phyloP scores from a whole-genome alignment of 352 stramenopile species.

The Plasmopara halstedii region DNA sequence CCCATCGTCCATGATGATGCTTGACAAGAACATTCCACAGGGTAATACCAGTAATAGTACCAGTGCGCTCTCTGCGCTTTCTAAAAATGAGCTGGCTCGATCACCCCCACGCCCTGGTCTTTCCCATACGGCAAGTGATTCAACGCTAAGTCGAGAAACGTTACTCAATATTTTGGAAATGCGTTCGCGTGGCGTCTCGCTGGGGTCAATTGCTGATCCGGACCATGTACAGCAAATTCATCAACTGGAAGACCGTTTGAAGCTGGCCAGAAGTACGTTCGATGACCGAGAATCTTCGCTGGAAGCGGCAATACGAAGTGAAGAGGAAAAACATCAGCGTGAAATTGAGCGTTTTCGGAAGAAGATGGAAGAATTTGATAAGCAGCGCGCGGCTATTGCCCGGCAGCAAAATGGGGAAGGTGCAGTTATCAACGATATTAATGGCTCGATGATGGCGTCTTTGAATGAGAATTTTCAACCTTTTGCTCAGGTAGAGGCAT shows the following conservation, averaged over 20 bases:
- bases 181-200: constrained; percentile 50
- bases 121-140: constrained; percentile 41
- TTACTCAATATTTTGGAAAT: constrained; percentile 32
- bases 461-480: constrained; percentile 22
- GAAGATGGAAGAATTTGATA: constrained; percentile 81
- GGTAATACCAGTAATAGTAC: constrained; percentile 26
- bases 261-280: constrained; percentile 45
- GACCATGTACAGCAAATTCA: constrained; percentile 53
- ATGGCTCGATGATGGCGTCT: constrained; percentile 23
- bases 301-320: constrained; percentile 61
- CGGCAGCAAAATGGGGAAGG: constrained; percentile 44
- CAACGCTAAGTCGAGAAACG: constrained; percentile 31
- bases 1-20: constrained; percentile 26
- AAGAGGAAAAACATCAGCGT: constrained; percentile 77
- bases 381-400: constrained; percentile 62
- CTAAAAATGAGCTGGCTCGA: constrained; percentile 21
- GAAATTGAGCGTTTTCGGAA: constrained; percentile 76
- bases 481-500: constrained; percentile 18
- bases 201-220: constrained; percentile 47
- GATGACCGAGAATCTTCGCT: constrained; percentile 66
- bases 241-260: constrained; percentile 58
- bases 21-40: constrained; percentile 12
- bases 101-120: constrained; percentile 26
- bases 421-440: constrained; percentile 13
- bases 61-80: constrained; percentile 9